phyloP scores from a whole-genome alignment of 495 filamentous ascomycete genomes.

The Cairneyella variabilis region DNA sequence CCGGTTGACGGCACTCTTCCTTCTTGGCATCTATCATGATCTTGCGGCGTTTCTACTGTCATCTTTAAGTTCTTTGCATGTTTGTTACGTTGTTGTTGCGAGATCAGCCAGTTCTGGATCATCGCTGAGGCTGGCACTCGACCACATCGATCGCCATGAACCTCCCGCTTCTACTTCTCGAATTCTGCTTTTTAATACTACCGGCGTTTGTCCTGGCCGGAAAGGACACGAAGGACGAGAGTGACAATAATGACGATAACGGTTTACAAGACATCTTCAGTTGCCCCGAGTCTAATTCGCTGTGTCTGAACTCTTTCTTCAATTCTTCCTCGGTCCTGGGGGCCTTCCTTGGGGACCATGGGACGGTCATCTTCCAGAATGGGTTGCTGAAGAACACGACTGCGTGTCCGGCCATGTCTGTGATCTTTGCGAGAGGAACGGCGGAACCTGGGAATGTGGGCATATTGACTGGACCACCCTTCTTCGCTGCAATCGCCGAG shows the following conservation, averaged over 20 bases:
- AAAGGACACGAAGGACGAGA: too few relatives aligned
- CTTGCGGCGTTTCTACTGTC: not conserved
- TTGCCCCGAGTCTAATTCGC: not conserved
- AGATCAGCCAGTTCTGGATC: not conserved
- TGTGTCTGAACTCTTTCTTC: conserved; percentile 12
- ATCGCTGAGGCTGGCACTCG: conserved; percentile 1
- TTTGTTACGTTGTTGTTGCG: not conserved
- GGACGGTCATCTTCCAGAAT: conserved; percentile 20
- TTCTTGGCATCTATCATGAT: not conserved
- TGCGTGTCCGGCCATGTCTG: conserved; percentile 32
- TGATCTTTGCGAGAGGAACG: conserved; percentile 41
- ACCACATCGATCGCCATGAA: not conserved
- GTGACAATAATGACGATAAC: too few relatives aligned
- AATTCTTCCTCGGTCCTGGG: conserved; percentile 4
- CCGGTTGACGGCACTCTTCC: too few relatives aligned
- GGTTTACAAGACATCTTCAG: too few relatives aligned
- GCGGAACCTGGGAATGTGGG: conserved; percentile 30
- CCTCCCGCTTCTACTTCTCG: not conserved
- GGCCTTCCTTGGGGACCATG: conserved; percentile 12
- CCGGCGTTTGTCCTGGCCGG: not conserved
- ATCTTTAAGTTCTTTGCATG: not conserved
- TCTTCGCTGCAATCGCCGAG: conserved; percentile 19
- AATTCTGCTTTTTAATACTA: not conserved
- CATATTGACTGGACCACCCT: conserved; percentile 18
- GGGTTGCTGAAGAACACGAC: conserved; percentile 10